Evolutionary conservation across 2,329 filamentous ascomycete species (phyloP).

Genomic region (Bipolaris bicolor): DNA sequence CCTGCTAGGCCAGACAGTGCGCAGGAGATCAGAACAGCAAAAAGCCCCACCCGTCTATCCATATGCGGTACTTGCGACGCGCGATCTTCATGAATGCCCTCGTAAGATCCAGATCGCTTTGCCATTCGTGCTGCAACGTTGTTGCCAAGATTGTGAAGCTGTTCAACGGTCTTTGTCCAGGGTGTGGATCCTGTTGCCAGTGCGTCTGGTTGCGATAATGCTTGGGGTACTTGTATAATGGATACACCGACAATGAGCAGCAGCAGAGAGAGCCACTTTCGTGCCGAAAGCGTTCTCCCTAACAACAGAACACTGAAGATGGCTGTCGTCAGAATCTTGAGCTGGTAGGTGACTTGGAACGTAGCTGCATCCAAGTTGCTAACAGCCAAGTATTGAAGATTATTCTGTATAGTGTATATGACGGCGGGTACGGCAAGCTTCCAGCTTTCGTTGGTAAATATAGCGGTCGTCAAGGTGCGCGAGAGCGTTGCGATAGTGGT

Average conservation of each 20-base stretch:
- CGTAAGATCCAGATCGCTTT: constrained; percentile 80
- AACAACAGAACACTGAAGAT: constrained; percentile 84
- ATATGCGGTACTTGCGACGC: constrained; percentile 62
- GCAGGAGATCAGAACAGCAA: constrained; percentile 79
- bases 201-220: constrained; percentile 57
- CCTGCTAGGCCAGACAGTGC: constrained; percentile 83
- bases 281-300: constrained; percentile 69
- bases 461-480: constrained; percentile 75
- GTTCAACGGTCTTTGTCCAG: constrained; percentile 81
- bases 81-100: constrained; percentile 76
- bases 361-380: constrained; percentile 91
- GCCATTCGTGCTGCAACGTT: constrained; percentile 57
- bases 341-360: constrained; percentile 91
- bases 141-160: constrained; percentile 70
- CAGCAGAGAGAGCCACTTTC: constrained; percentile 81
- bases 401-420: constrained; percentile 90
- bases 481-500: constrained; percentile 82
- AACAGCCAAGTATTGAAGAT: constrained; percentile 89
- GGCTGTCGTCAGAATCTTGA: constrained; percentile 92
- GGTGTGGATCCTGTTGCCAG: constrained; percentile 69
- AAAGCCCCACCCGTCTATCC: constrained; percentile 79
- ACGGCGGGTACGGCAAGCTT: constrained; percentile 88
- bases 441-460: constrained; percentile 93
- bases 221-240: constrained; percentile 79
- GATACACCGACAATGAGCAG: constrained; percentile 82